A percentile compares a stretch with the other conserved stretches of the same genome.
phyloP scores from a whole-genome alignment of 306 rosid genomes.

The Inga laurina region DNA sequence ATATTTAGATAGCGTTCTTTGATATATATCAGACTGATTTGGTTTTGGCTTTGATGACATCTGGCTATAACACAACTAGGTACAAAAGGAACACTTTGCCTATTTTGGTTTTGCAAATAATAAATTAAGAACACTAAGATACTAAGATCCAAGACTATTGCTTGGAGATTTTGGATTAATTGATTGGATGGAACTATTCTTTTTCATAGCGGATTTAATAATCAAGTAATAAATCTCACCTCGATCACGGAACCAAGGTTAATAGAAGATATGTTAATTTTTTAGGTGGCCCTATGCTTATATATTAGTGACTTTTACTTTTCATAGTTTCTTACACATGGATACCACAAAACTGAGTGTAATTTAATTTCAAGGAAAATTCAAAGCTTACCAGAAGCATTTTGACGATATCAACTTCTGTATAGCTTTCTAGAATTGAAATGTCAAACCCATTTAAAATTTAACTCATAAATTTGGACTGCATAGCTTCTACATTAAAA shows the following conservation, averaged over 20 bases:
- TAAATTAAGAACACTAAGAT: neutral
- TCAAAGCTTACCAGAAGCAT: neutral
- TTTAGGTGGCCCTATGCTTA: neutral
- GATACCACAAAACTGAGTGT: neutral
- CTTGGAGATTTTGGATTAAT: neutral
- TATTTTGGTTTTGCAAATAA: neutral
- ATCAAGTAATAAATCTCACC: neutral
- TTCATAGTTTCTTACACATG: neutral
- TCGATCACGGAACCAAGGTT: neutral
- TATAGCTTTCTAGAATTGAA: neutral
- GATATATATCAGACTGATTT: neutral
- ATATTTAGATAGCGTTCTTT: conserved; percentile 5
- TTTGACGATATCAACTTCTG: neutral
- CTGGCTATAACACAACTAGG: neutral
- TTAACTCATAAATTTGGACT: neutral
- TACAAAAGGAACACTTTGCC: neutral
- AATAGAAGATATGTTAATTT: neutral
- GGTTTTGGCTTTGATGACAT: neutral
- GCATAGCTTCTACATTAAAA: neutral
- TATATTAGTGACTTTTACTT: neutral
- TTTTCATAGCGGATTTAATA: neutral
- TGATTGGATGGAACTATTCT: neutral
- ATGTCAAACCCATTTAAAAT: neutral
- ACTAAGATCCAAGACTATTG: neutral
- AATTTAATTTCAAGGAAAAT: neutral